Conservation (phyloP, 257 asterid genomes). For the Solanum rostratum region DNA sequence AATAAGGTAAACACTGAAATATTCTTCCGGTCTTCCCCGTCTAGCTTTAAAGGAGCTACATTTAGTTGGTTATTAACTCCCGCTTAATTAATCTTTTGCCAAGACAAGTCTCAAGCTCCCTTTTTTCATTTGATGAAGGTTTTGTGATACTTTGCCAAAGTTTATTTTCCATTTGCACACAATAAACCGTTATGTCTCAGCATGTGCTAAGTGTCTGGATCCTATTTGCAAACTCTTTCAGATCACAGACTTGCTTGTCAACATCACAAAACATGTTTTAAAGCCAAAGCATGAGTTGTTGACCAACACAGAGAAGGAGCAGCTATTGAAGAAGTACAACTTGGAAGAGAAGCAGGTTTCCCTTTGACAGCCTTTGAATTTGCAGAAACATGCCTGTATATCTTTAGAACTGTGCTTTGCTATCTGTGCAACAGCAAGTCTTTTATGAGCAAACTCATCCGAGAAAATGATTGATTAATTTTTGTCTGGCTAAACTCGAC, state of each 20-base stretch:
- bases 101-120: neutral
- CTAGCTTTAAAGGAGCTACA: neutral
- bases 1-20: neutral
- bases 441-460: neutral
- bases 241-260: constrained; percentile 83
- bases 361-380: neutral
- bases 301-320: constrained; percentile 44
- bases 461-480: neutral
- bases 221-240: constrained; percentile 15
- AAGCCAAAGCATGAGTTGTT: constrained; percentile 85
- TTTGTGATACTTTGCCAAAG: neutral
- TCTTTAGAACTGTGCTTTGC: neutral
- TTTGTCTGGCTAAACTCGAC: neutral
- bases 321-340: constrained; percentile 53
- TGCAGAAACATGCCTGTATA: neutral
- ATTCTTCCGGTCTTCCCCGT: neutral
- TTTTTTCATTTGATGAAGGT: neutral
- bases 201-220: neutral
- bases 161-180: neutral
- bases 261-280: constrained; percentile 70
- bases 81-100: neutral
- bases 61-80: neutral
- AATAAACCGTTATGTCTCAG: neutral
- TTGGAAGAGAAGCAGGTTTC: constrained; percentile 79
- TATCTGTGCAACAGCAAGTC: neutral